Base-by-base conservation (phyloP, 2,329 filamentous ascomycete species). In the Tolypocladium ophioglossoides region DNA sequence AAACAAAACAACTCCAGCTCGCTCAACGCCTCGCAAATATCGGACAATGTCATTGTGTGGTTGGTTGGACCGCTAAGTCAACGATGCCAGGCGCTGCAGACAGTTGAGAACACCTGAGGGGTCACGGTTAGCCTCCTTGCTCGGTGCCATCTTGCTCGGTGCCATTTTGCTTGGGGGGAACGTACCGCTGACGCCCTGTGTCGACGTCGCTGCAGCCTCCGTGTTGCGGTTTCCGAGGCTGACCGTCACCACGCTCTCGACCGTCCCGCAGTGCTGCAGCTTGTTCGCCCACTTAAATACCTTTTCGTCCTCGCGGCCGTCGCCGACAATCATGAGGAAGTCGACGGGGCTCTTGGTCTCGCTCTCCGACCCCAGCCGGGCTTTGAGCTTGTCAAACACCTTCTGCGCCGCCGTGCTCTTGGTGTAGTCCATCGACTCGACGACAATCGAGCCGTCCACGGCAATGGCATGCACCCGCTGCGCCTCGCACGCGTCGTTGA, bases 271-370 rank as follows among this genome's bases (percentile, higher is more conserved):
- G 3, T 79, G 76, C 24, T 78, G 77, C 12, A 96, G 73, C 50
- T 82, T 78, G 71, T 96, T 96, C 20, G 92, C 94, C 92, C 94
- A 97, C 58, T 85, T 85, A 74, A 96, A 97, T 22, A 96, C 87
- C 62, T 89, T 87, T 66, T 97, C 92, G 60, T 97, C 94, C 62
- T 96, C 92, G 35, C 92, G 85, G 44, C 91, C 90, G 64, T 96
- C 91, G 39, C 92, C 92, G 37, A 91, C 82, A 8, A 96, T 88
- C 73, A 96, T 83, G 54, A 97, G 71, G 69, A 96, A 97, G 66
- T 96, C 90, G 0, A 90, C 80, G 0, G 77, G 67, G n/a, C 62
- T 65, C 57, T 65, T 18, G 65, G 61, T 62, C 4, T 64, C 58
- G 0, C 60, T 59, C 12, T 62, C 61, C 11, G 60, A 54, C 24